These are phyloP conservation scores for Sarocladium strictum DNA, from an alignment of 2,329 filamentous ascomycete species.

Conservation along the genomic window DNA sequence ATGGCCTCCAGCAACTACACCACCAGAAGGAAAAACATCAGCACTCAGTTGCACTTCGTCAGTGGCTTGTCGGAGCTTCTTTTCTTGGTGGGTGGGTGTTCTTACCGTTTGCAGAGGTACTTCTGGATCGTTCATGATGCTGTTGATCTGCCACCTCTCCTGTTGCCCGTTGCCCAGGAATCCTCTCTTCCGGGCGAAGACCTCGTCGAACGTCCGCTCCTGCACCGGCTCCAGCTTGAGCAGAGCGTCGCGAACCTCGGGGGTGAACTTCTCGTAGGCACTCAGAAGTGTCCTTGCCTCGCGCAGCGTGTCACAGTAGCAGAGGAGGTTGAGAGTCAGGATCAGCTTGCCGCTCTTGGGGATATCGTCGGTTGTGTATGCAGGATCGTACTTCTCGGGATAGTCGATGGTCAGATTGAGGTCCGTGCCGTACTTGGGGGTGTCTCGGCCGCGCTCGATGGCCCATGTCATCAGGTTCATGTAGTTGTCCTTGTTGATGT, in stretches of 20 bases:
- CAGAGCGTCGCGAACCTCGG: background rate
- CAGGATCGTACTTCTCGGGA: slow-evolving; percentile 3
- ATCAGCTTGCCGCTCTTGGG: background rate
- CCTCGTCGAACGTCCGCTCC: background rate
- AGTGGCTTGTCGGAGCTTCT: no score
- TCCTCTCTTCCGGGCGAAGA: background rate
- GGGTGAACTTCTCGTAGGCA: background rate
- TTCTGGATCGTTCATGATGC: slow-evolving; percentile 2
- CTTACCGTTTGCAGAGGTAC: background rate
- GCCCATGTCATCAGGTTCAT: background rate
- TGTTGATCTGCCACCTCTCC: background rate
- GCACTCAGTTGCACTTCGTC: no score
- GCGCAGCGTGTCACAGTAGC: background rate
- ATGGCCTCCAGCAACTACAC: background rate
- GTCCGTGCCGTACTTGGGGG: background rate
- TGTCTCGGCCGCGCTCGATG: background rate
- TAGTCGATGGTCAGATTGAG: slow-evolving; percentile 5
- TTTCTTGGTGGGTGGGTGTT: no score
- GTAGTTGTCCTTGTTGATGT: background rate
- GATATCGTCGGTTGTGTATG: background rate
- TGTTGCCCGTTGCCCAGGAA: background rate
- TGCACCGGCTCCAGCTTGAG: background rate
- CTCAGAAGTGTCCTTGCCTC: background rate
- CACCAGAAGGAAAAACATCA: background rate
- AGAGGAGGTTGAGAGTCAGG: background rate